Evolutionary conservation across 2,329 filamentous ascomycete genomes (phyloP).

Genomic region (Ascosphaera pollenicola): DNA sequence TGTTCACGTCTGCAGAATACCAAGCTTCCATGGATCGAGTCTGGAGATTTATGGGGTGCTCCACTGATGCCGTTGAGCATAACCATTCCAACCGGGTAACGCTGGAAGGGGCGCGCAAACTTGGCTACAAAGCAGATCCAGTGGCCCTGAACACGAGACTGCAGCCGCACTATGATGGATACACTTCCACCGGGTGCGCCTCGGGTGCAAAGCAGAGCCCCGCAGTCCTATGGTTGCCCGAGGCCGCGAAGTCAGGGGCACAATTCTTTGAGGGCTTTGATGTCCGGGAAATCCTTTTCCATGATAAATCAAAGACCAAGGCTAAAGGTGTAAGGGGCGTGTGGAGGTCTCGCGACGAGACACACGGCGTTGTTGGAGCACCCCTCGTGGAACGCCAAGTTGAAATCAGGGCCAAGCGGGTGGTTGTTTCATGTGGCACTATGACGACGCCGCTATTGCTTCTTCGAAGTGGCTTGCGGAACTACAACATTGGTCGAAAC

Average conservation of each 20-base stretch:
- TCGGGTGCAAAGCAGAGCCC: slow-evolving; percentile 60
- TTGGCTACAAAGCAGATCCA: slow-evolving; percentile 46
- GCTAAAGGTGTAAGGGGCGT: slow-evolving; percentile 51
- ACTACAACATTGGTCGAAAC: slow-evolving; percentile 60
- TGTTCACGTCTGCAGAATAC: slow-evolving; percentile 53
- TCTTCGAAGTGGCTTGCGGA: slow-evolving; percentile 56
- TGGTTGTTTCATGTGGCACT: slow-evolving; percentile 57
- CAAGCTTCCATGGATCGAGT: slow-evolving; percentile 64
- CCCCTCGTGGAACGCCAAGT: slow-evolving; percentile 35
- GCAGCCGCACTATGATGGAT: slow-evolving; percentile 50
- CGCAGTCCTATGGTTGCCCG: slow-evolving; percentile 52
- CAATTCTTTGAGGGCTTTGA: slow-evolving; percentile 67
- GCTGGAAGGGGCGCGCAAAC: slow-evolving; percentile 50
- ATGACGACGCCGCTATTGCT: slow-evolving; percentile 59
- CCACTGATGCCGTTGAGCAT: slow-evolving; percentile 41
- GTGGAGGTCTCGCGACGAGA: slow-evolving; percentile 50
- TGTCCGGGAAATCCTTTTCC: slow-evolving; percentile 49
- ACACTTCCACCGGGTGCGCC: slow-evolving; percentile 36
- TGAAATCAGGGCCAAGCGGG: slow-evolving; percentile 54
- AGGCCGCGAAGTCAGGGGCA: slow-evolving; percentile 55
- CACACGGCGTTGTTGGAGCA: slow-evolving; percentile 33
- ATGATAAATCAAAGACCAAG: slow-evolving; percentile 30
- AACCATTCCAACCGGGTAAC: slow-evolving; percentile 50
- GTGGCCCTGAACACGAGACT: slow-evolving; percentile 66
- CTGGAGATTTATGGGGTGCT: slow-evolving; percentile 57